Conservation (phyloP, 306 rosid genomes). For the Ormosia emarginata region DNA sequence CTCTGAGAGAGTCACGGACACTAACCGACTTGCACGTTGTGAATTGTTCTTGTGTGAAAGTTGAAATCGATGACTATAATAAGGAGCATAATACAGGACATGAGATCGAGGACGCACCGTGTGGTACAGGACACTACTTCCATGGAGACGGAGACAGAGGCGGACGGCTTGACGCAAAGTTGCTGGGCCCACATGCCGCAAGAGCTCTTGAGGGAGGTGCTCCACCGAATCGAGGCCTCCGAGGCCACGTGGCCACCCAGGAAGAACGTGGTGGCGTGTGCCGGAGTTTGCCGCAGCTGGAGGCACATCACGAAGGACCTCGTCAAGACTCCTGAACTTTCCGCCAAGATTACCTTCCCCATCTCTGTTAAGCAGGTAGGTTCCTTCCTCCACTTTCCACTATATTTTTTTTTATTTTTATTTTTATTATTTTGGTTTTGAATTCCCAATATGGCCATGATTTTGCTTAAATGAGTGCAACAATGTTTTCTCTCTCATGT, state of each 20-base stretch:
- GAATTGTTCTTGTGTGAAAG: too few relatives aligned
- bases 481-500: neutral
- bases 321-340: slow-evolving; percentile 71
- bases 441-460: neutral
- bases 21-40: too few relatives aligned
- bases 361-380: slow-evolving; percentile 85
- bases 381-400: neutral
- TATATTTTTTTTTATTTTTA: neutral
- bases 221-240: slow-evolving; percentile 66
- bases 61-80: slow-evolving; percentile 40
- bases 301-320: slow-evolving; percentile 71
- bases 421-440: neutral
- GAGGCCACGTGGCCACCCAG: slow-evolving; percentile 86
- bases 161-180: slow-evolving; percentile 60
- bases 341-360: slow-evolving; percentile 78
- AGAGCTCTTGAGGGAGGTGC: slow-evolving; percentile 87
- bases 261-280: slow-evolving; percentile 81
- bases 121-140: slow-evolving; percentile 51
- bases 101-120: slow-evolving; percentile 73
- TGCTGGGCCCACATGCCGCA: slow-evolving; percentile 93
- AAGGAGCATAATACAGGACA: slow-evolving; percentile 59
- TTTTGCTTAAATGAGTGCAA: neutral
- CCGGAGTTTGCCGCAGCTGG: slow-evolving; percentile 97
- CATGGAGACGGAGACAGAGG: neutral
- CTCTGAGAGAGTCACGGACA: too few relatives aligned